phyloP scores from a whole-genome alignment of 2,329 filamentous ascomycete genomes.

The Penicillium paneum region DNA sequence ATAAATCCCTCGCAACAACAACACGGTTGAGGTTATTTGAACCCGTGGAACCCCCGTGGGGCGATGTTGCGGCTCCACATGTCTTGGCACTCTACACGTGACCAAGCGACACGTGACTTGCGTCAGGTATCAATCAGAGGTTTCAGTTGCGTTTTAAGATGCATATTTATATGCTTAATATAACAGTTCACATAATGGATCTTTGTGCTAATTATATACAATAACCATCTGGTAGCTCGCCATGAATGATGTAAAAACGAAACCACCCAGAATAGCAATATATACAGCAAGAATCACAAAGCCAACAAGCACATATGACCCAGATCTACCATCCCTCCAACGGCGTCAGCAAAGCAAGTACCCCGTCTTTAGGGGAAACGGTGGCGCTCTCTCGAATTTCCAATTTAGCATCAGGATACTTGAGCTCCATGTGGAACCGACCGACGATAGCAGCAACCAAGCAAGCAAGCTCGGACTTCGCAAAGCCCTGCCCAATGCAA shows the following conservation, averaged over 20 bases:
- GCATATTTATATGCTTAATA: too few species aligned
- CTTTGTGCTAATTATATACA: too few species aligned
- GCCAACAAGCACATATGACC: not conserved
- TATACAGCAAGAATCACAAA: not conserved
- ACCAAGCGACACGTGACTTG: too few species aligned
- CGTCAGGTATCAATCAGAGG: too few species aligned
- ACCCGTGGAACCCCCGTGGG: too few species aligned
- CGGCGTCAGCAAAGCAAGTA: slow-evolving; percentile 63
- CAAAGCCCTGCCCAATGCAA: slow-evolving; percentile 80
- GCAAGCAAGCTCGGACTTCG: slow-evolving; percentile 79
- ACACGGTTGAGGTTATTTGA: too few species aligned
- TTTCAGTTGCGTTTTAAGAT: too few species aligned
- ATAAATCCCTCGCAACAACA: too few species aligned
- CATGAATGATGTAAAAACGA: not conserved
- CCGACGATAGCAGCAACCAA: slow-evolving; percentile 75
- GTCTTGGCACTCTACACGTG: too few species aligned
- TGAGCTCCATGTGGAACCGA: slow-evolving; percentile 64
- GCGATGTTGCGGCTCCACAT: too few species aligned
- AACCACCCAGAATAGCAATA: not conserved
- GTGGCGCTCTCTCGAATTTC: slow-evolving; percentile 69
- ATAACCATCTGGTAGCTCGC: not conserved
- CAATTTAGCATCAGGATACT: slow-evolving; percentile 60
- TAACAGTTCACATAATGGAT: not conserved
- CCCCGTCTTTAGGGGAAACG: slow-evolving; percentile 66
- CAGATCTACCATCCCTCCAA: slow-evolving; percentile 29